Evolutionary conservation across 1,284 basidiomycete genomes (phyloP).

Genomic region (Irpex sp.): DNA sequence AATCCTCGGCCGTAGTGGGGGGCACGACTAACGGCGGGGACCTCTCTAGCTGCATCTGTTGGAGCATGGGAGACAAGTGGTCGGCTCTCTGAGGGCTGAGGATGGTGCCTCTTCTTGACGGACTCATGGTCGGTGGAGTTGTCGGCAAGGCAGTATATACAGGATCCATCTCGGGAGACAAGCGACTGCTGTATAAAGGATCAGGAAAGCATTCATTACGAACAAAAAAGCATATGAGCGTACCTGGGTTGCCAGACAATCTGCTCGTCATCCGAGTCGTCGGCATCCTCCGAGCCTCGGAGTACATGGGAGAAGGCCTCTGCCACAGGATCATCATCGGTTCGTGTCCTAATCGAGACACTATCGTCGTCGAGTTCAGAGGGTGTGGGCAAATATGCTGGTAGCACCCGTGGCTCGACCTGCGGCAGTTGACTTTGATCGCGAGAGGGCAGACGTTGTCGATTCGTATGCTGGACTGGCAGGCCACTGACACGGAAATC

Average conservation of each 20-base stretch:
- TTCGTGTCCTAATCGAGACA: conserved; percentile 55
- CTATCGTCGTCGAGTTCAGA: conserved; percentile 54
- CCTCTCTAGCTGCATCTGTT: conserved; percentile 10
- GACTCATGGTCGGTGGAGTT: conserved; percentile 11
- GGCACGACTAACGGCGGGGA: conserved; percentile 12
- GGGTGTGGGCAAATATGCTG: conserved; percentile 14
- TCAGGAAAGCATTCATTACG: background rate
- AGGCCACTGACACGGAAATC: background rate
- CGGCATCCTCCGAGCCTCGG: conserved; percentile 37
- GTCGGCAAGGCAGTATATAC: conserved; percentile 10
- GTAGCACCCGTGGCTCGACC: conserved; percentile 2
- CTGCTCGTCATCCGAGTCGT: conserved; percentile 52
- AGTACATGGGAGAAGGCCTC: conserved; percentile 70
- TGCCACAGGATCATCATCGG: conserved; percentile 79
- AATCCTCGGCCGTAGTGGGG: conserved; percentile 57
- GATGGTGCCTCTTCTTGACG: conserved; percentile 10
- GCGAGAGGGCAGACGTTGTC: background rate
- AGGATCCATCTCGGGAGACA: conserved; percentile 14
- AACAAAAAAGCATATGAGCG: conserved; percentile 9
- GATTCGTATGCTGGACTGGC: background rate
- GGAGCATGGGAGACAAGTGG: conserved; percentile 12
- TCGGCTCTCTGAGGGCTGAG: conserved; percentile 14
- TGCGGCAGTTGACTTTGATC: background rate
- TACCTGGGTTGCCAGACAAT: conserved; percentile 66
- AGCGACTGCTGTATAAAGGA: background rate